phyloP scores from a whole-genome alignment of 768 basidiomycete species.

The Tephrocybe sp. region DNA sequence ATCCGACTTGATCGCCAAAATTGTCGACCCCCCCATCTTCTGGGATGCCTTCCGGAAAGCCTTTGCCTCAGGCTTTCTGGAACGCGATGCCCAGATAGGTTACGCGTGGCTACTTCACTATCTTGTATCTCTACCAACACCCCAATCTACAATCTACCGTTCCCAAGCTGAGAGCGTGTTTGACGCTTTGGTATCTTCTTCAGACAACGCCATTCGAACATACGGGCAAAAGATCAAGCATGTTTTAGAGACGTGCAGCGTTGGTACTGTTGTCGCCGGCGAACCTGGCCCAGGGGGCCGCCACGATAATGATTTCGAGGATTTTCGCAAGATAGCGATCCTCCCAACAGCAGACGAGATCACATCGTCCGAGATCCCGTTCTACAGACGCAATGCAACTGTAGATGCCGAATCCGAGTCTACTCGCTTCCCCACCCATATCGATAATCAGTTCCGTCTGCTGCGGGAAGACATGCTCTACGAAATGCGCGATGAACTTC shows the following conservation, averaged over 20 bases:
- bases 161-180: conserved; percentile 28
- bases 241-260: conserved; percentile 28
- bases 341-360: conserved; percentile 65
- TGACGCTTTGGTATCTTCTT: conserved; percentile 24
- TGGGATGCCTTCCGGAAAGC: conserved; percentile 36
- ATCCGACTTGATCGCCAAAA: conserved; percentile 29
- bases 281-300: conserved; percentile 56
- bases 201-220: conserved; percentile 21
- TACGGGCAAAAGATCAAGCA: conserved; percentile 21
- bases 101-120: conserved; percentile 39
- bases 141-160: conserved; percentile 29
- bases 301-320: conserved; percentile 66
- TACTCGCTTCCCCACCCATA: conserved; percentile 24
- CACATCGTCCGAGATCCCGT: conserved; percentile 41
- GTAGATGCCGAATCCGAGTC: conserved; percentile 50
- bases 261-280: conserved; percentile 16
- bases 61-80: conserved; percentile 27
- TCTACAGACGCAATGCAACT: conserved; percentile 43
- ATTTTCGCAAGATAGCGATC: conserved; percentile 63
- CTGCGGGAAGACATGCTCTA: conserved; percentile 15
- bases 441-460: conserved; percentile 16
- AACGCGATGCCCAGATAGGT: conserved; percentile 23
- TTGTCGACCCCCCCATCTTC: conserved; percentile 47
- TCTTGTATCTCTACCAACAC: conserved; percentile 26
- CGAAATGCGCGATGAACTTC: conserved; percentile 47